A percentile compares a stretch with the other conserved stretches of the same genome.
These are phyloP conservation scores for Arabidopsis arenosa DNA, from an alignment of 345 rosid species.

Conservation along the genomic window DNA sequence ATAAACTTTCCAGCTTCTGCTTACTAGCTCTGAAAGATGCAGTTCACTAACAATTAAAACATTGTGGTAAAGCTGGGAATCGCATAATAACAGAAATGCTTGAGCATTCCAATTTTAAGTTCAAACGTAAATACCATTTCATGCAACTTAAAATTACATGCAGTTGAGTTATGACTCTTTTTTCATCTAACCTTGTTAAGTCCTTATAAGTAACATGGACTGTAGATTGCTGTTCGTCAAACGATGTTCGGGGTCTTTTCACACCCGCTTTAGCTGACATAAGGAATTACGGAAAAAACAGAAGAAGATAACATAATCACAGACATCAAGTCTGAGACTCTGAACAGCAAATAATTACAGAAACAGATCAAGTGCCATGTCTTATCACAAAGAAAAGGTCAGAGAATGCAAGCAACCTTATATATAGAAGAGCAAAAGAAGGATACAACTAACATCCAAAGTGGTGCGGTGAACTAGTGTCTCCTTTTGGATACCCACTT, in stretches of 20 bases:
- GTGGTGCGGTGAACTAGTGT: conserved; percentile 33
- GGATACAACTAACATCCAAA: conserved; percentile 69
- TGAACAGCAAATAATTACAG: conserved; percentile 13
- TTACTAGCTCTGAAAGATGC: conserved; percentile 75
- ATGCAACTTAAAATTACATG: conserved; percentile 14
- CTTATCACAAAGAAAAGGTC: background rate
- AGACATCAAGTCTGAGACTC: conserved; percentile 14
- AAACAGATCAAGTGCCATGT: background rate
- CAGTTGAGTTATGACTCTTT: conserved; percentile 1
- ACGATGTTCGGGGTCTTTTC: conserved; percentile 63
- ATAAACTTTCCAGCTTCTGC: conserved; percentile 77
- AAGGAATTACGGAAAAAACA: conserved; percentile 60
- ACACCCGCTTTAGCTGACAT: conserved; percentile 63
- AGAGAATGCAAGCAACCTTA: conserved; percentile 20
- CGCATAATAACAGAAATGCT: conserved; percentile 9
- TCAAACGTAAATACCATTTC: conserved; percentile 23
- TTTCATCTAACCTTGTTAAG: conserved; percentile 68
- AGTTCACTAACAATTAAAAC: conserved; percentile 5
- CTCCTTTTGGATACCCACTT: conserved; percentile 36
- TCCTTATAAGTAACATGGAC: conserved; percentile 69
- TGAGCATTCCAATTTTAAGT: background rate
- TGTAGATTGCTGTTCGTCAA: conserved; percentile 66
- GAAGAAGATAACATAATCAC: conserved; percentile 22
- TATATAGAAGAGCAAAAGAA: conserved; percentile 40
- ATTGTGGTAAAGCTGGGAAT: conserved; percentile 5